Evolutionary conservation across 768 basidiomycete genomes (phyloP).

Genomic region (Coprinopsis cinerea): DNA sequence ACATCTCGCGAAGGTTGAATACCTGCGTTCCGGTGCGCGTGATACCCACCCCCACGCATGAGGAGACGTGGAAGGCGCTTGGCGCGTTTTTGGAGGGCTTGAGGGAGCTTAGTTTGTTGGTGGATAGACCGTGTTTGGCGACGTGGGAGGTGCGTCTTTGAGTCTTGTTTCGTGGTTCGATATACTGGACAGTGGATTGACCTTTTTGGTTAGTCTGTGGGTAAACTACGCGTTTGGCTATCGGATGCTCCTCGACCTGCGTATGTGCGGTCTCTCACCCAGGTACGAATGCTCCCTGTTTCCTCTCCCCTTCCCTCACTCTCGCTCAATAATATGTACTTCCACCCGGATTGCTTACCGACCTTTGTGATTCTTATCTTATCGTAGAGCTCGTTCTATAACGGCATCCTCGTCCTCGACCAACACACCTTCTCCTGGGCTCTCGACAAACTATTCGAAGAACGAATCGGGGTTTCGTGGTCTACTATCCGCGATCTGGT

Average conservation of each 20-base stretch:
- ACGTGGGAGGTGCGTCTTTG: conserved; percentile 57
- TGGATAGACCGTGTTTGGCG: conserved; percentile 35
- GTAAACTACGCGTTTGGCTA: conserved; percentile 44
- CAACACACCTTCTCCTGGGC: conserved; percentile 48
- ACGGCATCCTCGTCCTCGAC: conserved; percentile 48
- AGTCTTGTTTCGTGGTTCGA: not conserved
- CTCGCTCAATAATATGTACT: no score
- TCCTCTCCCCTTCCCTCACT: not conserved
- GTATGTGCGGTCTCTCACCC: conserved; percentile 58
- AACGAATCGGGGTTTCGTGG: conserved; percentile 54
- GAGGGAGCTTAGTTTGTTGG: conserved; percentile 45
- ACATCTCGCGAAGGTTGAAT: conserved; percentile 58
- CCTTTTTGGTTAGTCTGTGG: conserved; percentile 31
- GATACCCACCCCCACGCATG: conserved; percentile 42
- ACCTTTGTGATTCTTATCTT: conserved; percentile 7
- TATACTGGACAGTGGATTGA: not conserved
- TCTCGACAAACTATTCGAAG: conserved; percentile 57
- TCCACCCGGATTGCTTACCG: no score
- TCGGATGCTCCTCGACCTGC: conserved; percentile 37
- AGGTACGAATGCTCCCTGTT: conserved; percentile 32
- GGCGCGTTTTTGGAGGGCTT: conserved; percentile 47
- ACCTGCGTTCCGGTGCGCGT: conserved; percentile 66
- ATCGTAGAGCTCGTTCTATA: conserved; percentile 34
- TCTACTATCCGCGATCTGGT: conserved; percentile 23
- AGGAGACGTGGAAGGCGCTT: conserved; percentile 48